A percentile compares a stretch with the other conserved stretches of the same genome.
These are phyloP conservation scores for Naganishia kalamii DNA, from an alignment of 768 basidiomycete genomes.

Conservation along the genomic window DNA sequence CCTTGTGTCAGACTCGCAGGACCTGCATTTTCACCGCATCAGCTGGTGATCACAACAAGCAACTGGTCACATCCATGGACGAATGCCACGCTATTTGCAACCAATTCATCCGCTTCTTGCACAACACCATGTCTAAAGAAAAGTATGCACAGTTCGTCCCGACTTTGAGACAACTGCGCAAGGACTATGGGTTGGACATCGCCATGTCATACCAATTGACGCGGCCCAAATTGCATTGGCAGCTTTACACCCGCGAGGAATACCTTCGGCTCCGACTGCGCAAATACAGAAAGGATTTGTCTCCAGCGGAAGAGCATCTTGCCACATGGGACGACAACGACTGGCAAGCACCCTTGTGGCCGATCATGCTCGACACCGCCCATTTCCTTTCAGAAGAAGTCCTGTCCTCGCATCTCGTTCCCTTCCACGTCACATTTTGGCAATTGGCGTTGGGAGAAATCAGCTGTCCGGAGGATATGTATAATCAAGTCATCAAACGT, in stretches of 20 bases:
- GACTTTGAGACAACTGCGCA: constrained; percentile 63
- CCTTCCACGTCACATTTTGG: constrained; percentile 96
- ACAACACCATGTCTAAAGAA: constrained; percentile 61
- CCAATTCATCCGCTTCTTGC: constrained; percentile 85
- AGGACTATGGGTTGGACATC: constrained; percentile 70
- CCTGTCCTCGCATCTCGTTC: constrained; percentile 34
- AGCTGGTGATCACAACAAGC: constrained; percentile 71
- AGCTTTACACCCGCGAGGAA: constrained; percentile 15
- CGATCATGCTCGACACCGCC: constrained; percentile 16
- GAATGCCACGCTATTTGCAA: constrained; percentile 85
- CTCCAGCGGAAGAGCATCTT: not conserved
- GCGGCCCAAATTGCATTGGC: constrained; percentile 53
- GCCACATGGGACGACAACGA: constrained; percentile 15
- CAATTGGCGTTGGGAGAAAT: constrained; percentile 88
- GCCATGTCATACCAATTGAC: constrained; percentile 91
- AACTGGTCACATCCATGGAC: constrained; percentile 79
- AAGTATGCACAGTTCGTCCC: constrained; percentile 74
- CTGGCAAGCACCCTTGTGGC: constrained; percentile 19
- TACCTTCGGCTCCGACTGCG: constrained; percentile 17
- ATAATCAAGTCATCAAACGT: constrained; percentile 66
- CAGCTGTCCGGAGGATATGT: constrained; percentile 65
- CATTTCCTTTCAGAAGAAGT: constrained; percentile 13
- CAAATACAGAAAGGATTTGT: constrained; percentile 3
- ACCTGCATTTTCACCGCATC: constrained; percentile 66
- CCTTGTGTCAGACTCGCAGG: constrained; percentile 85